These are phyloP conservation scores for Spathaspora gorwiae DNA, from an alignment of 805 yeast genomes.

Conservation along the genomic window DNA sequence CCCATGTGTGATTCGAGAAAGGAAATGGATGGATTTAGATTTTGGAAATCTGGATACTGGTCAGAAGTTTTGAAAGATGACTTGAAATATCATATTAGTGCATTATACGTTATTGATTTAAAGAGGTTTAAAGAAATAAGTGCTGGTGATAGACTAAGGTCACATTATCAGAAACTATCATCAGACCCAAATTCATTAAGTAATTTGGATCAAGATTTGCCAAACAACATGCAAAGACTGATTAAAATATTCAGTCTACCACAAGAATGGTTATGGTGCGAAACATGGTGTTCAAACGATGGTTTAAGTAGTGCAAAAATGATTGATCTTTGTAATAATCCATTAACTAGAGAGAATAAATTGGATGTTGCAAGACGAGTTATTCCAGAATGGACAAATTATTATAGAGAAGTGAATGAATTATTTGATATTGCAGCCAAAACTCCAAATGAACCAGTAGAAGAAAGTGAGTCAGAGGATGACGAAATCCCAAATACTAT, in stretches of 20 bases:
- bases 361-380: constrained; percentile 70
- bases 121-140: constrained; percentile 54
- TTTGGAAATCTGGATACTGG: constrained; percentile 97
- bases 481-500: neutral
- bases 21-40: constrained; percentile 80
- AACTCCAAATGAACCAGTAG: neutral
- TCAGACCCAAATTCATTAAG: constrained; percentile 75
- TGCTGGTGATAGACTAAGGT: constrained; percentile 78
- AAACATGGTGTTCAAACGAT: constrained; percentile 81
- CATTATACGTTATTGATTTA: constrained; percentile 78
- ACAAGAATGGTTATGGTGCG: constrained; percentile 90
- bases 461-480: neutral
- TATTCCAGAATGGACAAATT: constrained; percentile 71
- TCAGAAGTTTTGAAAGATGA: constrained; percentile 51
- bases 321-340: constrained; percentile 81
- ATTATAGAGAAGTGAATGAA: constrained; percentile 51
- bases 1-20: constrained; percentile 81
- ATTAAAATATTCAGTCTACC: constrained; percentile 71
- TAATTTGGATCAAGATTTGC: constrained; percentile 87
- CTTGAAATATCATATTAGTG: constrained; percentile 75
- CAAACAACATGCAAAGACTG: constrained; percentile 74
- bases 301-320: constrained; percentile 61
- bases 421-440: constrained; percentile 3
- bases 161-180: constrained; percentile 79
- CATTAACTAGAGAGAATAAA: constrained; percentile 75